Conservation (phyloP, 2,329 filamentous ascomycete genomes). For the Hypoxylon sp. region DNA sequence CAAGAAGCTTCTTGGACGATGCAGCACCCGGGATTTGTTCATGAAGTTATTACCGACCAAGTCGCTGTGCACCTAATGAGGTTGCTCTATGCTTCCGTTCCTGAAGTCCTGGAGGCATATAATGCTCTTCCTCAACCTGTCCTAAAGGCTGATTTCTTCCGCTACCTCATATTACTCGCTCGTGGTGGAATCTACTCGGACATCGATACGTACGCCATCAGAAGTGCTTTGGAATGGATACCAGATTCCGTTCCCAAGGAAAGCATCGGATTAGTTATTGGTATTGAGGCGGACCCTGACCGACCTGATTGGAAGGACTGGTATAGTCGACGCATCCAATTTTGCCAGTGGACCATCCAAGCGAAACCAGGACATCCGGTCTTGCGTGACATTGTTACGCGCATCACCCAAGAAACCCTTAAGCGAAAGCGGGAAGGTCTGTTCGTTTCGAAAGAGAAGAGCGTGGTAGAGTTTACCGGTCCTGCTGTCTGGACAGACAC, state of each 20-base stretch:
- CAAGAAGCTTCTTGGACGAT: conserved; percentile 92
- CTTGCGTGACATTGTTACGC: conserved; percentile 86
- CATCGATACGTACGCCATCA: conserved; percentile 91
- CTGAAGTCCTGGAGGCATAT: conserved; percentile 85
- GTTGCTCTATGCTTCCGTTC: conserved; percentile 87
- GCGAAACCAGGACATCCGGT: conserved; percentile 94
- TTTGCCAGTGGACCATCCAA: conserved; percentile 99
- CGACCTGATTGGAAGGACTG: conserved; percentile 92
- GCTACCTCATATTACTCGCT: conserved; percentile 77
- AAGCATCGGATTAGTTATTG: conserved; percentile 87
- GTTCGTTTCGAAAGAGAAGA: conserved; percentile 70
- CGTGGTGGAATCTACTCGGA: conserved; percentile 82
- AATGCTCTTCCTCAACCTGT: conserved; percentile 79
- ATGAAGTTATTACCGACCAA: conserved; percentile 96
- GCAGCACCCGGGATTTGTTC: conserved; percentile 89
- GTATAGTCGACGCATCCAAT: conserved; percentile 97
- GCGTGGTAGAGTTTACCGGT: conserved; percentile 93
- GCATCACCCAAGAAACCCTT: conserved; percentile 87
- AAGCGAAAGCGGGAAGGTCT: conserved; percentile 75
- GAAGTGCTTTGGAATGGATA: conserved; percentile 89
- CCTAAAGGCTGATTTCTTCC: conserved; percentile 84
- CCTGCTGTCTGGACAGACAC: conserved; percentile 95
- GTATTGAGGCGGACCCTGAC: conserved; percentile 97
- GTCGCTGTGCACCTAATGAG: conserved; percentile 85
- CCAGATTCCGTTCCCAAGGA: conserved; percentile 82